phyloP scores from a whole-genome alignment of 495 filamentous ascomycete genomes.

The Aspergillus sclerotioniger region DNA sequence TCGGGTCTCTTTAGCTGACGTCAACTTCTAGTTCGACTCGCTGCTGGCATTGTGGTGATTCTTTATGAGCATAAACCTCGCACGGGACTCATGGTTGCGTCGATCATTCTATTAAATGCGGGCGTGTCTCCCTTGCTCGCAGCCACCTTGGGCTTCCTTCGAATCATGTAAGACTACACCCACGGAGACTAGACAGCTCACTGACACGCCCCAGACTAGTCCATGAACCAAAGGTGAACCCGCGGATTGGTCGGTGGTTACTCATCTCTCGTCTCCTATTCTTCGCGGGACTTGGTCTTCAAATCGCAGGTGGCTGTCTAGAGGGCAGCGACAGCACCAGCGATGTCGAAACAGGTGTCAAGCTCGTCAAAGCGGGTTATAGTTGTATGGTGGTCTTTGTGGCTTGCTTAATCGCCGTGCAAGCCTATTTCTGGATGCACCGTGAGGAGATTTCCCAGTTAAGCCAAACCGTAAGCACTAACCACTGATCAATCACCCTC shows the following conservation, averaged over 20 bases:
- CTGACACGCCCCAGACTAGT: background rate
- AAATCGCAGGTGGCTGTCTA: slow-evolving; percentile 24
- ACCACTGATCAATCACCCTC: too few species aligned
- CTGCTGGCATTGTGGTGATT: slow-evolving; percentile 22
- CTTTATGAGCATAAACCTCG: slow-evolving; percentile 19
- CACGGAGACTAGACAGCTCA: background rate
- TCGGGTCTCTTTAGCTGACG: background rate
- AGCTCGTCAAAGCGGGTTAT: slow-evolving; percentile 29
- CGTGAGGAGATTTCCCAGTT: slow-evolving; percentile 9
- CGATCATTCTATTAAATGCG: slow-evolving; percentile 26
- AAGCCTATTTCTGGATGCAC: slow-evolving; percentile 25
- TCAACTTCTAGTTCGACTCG: slow-evolving; percentile 18
- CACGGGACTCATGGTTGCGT: slow-evolving; percentile 21
- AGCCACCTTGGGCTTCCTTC: slow-evolving; percentile 26
- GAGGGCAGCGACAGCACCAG: slow-evolving; percentile 20
- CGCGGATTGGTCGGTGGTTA: slow-evolving; percentile 13
- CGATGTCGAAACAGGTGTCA: slow-evolving; percentile 15
- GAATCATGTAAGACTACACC: slow-evolving; percentile 24
- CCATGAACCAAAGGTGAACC: slow-evolving; percentile 10
- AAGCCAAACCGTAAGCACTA: slow-evolving; percentile 15
- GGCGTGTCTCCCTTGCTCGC: slow-evolving; percentile 29
- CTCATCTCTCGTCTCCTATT: slow-evolving; percentile 24
- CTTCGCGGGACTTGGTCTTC: slow-evolving; percentile 23
- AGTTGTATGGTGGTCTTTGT: slow-evolving; percentile 26
- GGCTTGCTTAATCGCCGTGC: slow-evolving; percentile 20